A percentile compares a stretch with the other conserved stretches of the same genome.
Conservation (phyloP, 2,329 filamentous ascomycete species). For the Penicillium sp. region DNA sequence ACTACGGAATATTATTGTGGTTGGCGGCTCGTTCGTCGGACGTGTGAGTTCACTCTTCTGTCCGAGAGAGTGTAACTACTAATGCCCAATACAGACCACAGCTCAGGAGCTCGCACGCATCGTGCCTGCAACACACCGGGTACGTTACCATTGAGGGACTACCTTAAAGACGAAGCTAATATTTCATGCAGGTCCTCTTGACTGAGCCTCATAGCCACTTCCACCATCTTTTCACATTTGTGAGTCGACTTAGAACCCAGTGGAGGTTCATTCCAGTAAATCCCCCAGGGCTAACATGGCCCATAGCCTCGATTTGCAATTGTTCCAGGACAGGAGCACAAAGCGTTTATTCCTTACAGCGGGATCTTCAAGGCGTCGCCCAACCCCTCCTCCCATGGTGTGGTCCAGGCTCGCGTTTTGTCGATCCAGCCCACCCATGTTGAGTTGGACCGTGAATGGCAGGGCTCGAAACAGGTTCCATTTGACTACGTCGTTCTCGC, state of each 20-base stretch:
- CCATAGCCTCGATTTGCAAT: slow-evolving; percentile 35
- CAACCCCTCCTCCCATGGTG: slow-evolving; percentile 24
- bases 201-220: slow-evolving; percentile 38
- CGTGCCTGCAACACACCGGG: slow-evolving; percentile 36
- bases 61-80: background rate
- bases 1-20: slow-evolving; percentile 37
- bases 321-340: slow-evolving; percentile 36
- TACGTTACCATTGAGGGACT: slow-evolving; percentile 8
- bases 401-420: slow-evolving; percentile 35
- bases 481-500: slow-evolving; percentile 37
- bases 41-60: slow-evolving; percentile 21
- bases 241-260: slow-evolving; percentile 13
- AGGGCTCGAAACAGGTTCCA: slow-evolving; percentile 30
- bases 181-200: slow-evolving; percentile 27
- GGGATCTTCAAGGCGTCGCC: slow-evolving; percentile 29
- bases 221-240: slow-evolving; percentile 38
- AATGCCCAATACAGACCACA: slow-evolving; percentile 22
- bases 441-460: slow-evolving; percentile 37
- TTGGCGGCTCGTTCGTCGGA: slow-evolving; percentile 39
- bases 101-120: slow-evolving; percentile 37
- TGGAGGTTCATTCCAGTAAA: no score
- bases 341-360: slow-evolving; percentile 38
- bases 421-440: slow-evolving; percentile 29
- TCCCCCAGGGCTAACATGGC: background rate
- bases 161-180: background rate